phyloP scores from a whole-genome alignment of 345 rosid genomes.

The Ceriops decandra region DNA sequence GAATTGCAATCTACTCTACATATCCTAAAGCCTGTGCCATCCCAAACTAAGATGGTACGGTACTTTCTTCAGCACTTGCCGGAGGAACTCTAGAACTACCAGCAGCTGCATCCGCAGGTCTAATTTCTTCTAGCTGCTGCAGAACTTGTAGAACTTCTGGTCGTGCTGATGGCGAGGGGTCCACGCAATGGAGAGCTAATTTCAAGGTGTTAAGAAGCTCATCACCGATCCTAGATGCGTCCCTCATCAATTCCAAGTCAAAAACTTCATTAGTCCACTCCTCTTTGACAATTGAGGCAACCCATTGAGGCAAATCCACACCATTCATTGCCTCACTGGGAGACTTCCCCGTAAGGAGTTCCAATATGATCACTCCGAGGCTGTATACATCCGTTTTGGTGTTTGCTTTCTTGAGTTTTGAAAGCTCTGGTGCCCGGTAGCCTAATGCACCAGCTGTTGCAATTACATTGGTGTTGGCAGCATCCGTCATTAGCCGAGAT shows the following conservation, averaged over 20 bases:
- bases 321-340: slow-evolving; percentile 80
- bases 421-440: slow-evolving; percentile 86
- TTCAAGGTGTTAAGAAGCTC: slow-evolving; percentile 80
- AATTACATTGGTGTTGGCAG: slow-evolving; percentile 71
- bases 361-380: slow-evolving; percentile 73
- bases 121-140: slow-evolving; percentile 66
- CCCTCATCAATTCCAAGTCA: slow-evolving; percentile 79
- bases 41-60: background rate
- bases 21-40: background rate
- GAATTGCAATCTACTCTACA: slow-evolving; percentile 30
- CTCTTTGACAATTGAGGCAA: slow-evolving; percentile 87
- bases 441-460: slow-evolving; percentile 85
- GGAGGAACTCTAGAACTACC: slow-evolving; percentile 17
- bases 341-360: slow-evolving; percentile 86
- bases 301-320: slow-evolving; percentile 93
- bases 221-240: slow-evolving; percentile 53
- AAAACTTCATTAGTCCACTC: slow-evolving; percentile 96
- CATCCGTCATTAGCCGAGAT: slow-evolving; percentile 69
- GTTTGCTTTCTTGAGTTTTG: slow-evolving; percentile 74
- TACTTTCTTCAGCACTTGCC: slow-evolving; percentile 6
- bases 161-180: slow-evolving; percentile 71
- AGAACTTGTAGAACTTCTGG: slow-evolving; percentile 71
- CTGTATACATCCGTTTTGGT: slow-evolving; percentile 85
- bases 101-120: slow-evolving; percentile 19
- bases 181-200: slow-evolving; percentile 83